Evolutionary conservation across 2,329 filamentous ascomycete genomes (phyloP).

Genomic region (Aspergillus pseudoglaucus): DNA sequence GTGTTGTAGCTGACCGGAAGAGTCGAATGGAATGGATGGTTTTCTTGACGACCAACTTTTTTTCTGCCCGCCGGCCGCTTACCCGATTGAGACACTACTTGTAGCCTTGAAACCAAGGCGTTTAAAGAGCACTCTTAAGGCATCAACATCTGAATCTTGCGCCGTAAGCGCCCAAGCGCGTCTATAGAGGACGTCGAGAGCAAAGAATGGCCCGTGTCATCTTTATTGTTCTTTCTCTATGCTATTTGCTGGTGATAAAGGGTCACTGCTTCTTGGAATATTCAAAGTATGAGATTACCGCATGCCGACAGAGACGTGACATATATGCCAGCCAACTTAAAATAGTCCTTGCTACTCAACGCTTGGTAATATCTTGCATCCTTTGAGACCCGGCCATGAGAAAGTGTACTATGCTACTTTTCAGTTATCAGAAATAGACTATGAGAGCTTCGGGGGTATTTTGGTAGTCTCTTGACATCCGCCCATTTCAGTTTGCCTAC

Average conservation of each 20-base stretch:
- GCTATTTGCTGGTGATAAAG: not conserved
- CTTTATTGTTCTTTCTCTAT: not conserved
- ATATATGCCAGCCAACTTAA: too few species aligned
- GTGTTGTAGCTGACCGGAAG: not conserved
- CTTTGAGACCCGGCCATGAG: too few species aligned
- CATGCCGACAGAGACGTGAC: too few species aligned
- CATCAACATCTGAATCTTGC: not conserved
- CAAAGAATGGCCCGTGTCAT: not conserved
- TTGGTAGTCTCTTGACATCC: too few species aligned
- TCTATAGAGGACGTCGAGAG: not conserved
- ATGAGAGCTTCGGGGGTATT: too few species aligned
- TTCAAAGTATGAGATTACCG: too few species aligned
- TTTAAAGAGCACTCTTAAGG: constrained; percentile 1
- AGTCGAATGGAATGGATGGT: not conserved
- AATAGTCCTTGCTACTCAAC: too few species aligned
- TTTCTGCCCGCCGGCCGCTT: constrained; percentile 16
- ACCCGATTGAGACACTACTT: constrained; percentile 8
- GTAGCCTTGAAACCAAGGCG: constrained; percentile 5
- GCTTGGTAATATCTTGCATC: too few species aligned
- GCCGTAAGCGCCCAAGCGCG: constrained; percentile 15
- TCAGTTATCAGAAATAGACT: too few species aligned
- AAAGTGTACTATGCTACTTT: too few species aligned
- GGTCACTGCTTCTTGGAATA: not conserved
- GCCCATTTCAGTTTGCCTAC: too few species aligned
- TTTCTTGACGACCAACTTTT: constrained; percentile 12